phyloP scores from a whole-genome alignment of 768 basidiomycete genomes.

The Tricholoma flavovirens region DNA sequence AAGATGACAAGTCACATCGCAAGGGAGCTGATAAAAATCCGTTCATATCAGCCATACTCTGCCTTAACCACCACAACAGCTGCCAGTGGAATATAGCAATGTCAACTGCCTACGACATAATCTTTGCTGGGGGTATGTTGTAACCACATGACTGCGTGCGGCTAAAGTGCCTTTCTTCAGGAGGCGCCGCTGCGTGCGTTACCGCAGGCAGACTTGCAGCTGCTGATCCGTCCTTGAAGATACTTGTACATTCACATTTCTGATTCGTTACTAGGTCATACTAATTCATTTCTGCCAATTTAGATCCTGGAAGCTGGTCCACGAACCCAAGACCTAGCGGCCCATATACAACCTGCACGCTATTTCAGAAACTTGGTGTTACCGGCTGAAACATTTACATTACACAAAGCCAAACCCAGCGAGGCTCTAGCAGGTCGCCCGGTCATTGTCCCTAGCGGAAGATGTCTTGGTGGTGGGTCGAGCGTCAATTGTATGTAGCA shows the following conservation, averaged over 20 bases:
- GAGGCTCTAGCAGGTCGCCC: constrained; percentile 38
- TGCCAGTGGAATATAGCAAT: background rate
- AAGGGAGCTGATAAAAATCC: too few relatives aligned
- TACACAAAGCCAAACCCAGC: constrained; percentile 21
- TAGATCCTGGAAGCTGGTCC: background rate
- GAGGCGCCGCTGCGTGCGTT: constrained; percentile 54
- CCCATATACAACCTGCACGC: background rate
- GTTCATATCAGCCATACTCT: too few relatives aligned
- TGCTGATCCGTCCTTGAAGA: constrained; percentile 47
- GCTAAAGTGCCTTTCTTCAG: constrained; percentile 15
- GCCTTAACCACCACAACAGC: too few relatives aligned
- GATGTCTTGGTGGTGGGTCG: constrained; percentile 55
- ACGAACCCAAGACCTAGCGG: background rate
- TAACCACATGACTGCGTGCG: background rate
- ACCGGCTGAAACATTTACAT: background rate
- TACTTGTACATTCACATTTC: constrained; percentile 34
- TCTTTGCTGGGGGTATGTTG: constrained; percentile 51
- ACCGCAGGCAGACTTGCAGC: constrained; percentile 48
- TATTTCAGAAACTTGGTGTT: background rate
- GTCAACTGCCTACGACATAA: constrained; percentile 35
- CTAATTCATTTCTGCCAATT: background rate
- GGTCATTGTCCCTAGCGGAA: constrained; percentile 38
- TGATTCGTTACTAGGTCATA: background rate
- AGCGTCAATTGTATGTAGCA: background rate
- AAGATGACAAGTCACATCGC: too few relatives aligned